Percentiles rank a stretch among this genome's conserved stretches.
Evolutionary conservation across 148 eudicot species (phyloP).

Genomic region (Cornus florida): DNA sequence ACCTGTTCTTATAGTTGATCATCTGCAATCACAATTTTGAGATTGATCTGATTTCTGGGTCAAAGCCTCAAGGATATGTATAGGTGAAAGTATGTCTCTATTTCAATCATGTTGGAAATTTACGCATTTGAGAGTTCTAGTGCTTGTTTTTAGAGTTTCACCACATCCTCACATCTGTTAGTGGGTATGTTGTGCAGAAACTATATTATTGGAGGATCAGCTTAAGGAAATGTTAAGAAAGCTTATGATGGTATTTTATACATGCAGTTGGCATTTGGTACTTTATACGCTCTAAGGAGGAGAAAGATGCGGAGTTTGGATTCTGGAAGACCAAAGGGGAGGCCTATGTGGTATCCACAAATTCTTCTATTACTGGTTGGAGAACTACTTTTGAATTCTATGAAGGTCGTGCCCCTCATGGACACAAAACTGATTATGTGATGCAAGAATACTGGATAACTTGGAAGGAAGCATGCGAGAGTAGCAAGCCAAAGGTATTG

Average conservation of each 20-base stretch:
- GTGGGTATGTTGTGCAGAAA: neutral
- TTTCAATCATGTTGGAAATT: neutral
- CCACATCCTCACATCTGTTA: neutral
- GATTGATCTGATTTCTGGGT: neutral
- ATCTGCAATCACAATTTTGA: neutral
- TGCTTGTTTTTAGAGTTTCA: neutral
- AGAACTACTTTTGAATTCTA: constrained; percentile 55
- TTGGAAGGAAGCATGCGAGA: constrained; percentile 6
- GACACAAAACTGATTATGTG: constrained; percentile 47
- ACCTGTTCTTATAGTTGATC: neutral
- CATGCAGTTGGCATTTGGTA: constrained; percentile 52
- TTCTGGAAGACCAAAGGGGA: constrained; percentile 53
- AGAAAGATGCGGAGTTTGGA: constrained; percentile 35
- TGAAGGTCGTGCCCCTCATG: constrained; percentile 36
- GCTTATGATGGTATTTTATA: neutral
- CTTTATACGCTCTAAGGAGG: constrained; percentile 26
- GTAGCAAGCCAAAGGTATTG: constrained; percentile 37
- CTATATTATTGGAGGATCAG: neutral
- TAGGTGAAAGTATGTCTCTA: neutral
- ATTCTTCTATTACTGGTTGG: constrained; percentile 50
- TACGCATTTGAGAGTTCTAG: neutral
- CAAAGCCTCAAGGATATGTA: neutral
- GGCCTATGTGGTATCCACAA: constrained; percentile 36
- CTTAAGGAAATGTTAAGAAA: neutral
- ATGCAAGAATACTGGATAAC: constrained; percentile 61